These are phyloP conservation scores for Myotisia sp. DNA, from an alignment of 2,329 filamentous ascomycete species.

Conservation along the genomic window DNA sequence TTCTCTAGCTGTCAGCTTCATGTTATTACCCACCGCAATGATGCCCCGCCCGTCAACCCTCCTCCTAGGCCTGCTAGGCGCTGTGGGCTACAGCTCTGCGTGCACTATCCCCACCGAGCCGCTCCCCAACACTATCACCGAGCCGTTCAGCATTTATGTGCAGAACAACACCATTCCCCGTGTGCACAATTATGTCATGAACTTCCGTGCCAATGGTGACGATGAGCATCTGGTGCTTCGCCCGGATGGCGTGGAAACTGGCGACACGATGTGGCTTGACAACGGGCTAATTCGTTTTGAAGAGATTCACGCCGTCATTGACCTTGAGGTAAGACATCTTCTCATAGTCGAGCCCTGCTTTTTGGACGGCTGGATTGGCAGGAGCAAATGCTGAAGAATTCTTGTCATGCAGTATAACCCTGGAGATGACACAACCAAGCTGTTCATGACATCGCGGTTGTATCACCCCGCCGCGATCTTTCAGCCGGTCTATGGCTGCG, in stretches of 20 bases:
- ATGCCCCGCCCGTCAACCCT: neutral
- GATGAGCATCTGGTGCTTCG: neutral
- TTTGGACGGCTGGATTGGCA: neutral
- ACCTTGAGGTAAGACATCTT: neutral
- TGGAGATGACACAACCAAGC: neutral
- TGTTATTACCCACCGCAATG: neutral
- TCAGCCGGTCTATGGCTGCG: neutral
- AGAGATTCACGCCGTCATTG: neutral
- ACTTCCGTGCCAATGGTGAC: neutral
- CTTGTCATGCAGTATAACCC: conserved; percentile 1
- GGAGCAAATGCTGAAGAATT: neutral
- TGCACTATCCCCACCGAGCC: neutral
- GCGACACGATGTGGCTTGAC: neutral
- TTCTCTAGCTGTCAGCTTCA: neutral
- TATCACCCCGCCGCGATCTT: neutral
- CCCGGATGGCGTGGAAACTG: neutral
- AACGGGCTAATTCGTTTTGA: neutral
- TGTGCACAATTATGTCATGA: conserved; percentile 1
- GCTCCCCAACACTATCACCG: neutral
- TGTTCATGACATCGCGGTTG: neutral
- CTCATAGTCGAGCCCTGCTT: no score
- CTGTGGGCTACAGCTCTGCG: neutral
- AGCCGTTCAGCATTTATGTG: neutral
- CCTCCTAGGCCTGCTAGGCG: neutral
- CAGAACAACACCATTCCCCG: neutral